These are phyloP conservation scores for Gossypium turneri DNA, from an alignment of 345 rosid genomes.

Conservation along the genomic window DNA sequence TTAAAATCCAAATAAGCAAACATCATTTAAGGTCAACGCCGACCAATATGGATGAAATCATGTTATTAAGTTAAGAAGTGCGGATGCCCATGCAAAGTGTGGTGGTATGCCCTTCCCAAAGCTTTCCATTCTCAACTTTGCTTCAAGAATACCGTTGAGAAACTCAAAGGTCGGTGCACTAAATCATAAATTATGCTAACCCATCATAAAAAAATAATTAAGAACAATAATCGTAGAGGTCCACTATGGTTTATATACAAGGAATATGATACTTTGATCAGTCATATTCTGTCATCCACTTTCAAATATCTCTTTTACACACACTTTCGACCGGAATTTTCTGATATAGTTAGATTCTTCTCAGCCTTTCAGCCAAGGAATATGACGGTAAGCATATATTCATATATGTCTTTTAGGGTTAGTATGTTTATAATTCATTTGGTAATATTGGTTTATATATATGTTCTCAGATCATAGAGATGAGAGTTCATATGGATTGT, in stretches of 20 bases:
- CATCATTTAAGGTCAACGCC: conserved; percentile 1
- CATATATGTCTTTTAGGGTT: background rate
- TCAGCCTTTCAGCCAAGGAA: background rate
- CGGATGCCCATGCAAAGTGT: background rate
- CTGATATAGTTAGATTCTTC: background rate
- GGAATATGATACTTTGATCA: background rate
- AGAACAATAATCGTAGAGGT: no score
- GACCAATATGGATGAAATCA: background rate
- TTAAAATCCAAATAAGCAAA: background rate
- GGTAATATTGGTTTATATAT: background rate
- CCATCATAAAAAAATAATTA: background rate
- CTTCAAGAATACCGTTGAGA: conserved; percentile 8
- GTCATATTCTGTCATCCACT: background rate
- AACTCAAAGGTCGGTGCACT: conserved; percentile 1
- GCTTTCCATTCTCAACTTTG: background rate
- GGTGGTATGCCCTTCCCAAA: background rate
- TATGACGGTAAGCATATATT: conserved; percentile 2
- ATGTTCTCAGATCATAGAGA: conserved; percentile 53
- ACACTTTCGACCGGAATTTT: background rate
- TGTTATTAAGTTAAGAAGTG: background rate
- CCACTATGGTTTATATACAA: background rate
- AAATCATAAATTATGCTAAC: background rate
- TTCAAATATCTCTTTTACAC: background rate
- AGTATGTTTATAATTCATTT: background rate
- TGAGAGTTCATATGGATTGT: conserved; percentile 90